These are phyloP conservation scores for Gossypioides kirkii DNA, from an alignment of 345 rosid genomes.

Conservation along the genomic window DNA sequence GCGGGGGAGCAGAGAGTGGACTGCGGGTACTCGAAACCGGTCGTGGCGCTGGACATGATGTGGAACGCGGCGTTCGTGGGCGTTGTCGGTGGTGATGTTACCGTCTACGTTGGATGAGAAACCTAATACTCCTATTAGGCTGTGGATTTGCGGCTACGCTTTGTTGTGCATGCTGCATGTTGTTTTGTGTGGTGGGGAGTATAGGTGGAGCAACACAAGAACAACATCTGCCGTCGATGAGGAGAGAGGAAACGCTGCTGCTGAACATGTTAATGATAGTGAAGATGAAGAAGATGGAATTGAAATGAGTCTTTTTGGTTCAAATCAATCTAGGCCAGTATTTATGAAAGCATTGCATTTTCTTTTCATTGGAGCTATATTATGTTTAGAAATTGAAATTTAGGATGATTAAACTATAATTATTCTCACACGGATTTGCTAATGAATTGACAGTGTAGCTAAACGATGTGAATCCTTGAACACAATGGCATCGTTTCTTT, in stretches of 20 bases:
- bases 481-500: conserved; percentile 80
- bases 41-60: conserved; percentile 72
- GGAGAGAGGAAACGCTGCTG: conserved; percentile 37
- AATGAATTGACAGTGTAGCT: conserved; percentile 38
- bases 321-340: conserved; percentile 52
- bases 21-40: conserved; percentile 93
- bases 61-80: conserved; percentile 76
- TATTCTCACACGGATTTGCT: conserved; percentile 12
- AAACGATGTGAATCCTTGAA: conserved; percentile 84
- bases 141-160: conserved; percentile 91
- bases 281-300: conserved; percentile 40
- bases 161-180: conserved; percentile 85
- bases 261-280: conserved; percentile 22
- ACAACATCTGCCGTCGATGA: conserved; percentile 38
- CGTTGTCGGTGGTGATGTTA: conserved; percentile 59
- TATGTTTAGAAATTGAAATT: not conserved
- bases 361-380: not conserved
- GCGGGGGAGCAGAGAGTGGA: conserved; percentile 81
- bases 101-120: conserved; percentile 47
- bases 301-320: conserved; percentile 28
- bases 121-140: conserved; percentile 64
- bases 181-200: conserved; percentile 87
- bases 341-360: not conserved
- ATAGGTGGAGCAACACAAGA: conserved; percentile 51
- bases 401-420: not conserved